Evolutionary conservation across 2,329 filamentous ascomycete species (phyloP).

Genomic region (Leptoxyphium fumago): DNA sequence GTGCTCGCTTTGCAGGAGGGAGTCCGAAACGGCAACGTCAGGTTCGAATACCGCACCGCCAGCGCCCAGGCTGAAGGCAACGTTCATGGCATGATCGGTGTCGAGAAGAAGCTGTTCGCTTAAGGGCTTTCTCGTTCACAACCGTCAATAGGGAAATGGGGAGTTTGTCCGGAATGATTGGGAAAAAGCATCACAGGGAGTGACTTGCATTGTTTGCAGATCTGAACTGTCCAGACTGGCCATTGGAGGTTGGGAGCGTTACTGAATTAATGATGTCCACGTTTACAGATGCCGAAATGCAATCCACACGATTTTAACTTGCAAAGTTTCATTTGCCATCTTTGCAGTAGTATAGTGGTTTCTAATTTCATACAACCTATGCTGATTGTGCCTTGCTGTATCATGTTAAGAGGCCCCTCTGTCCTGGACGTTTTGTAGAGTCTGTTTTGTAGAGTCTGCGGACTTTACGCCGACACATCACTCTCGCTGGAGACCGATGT

Average conservation of each 20-base stretch:
- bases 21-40: constrained; percentile 59
- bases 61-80: constrained; percentile 94
- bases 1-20: constrained; percentile 60
- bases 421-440: neutral
- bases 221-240: neutral
- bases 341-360: neutral
- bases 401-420: neutral
- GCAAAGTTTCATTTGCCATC: neutral
- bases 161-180: neutral
- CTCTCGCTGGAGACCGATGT: neutral
- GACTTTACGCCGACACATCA: neutral
- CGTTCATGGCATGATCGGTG: constrained; percentile 91
- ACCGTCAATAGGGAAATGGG: neutral
- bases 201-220: neutral
- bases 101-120: constrained; percentile 98
- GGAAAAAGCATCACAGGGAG: neutral
- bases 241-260: neutral
- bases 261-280: neutral
- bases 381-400: neutral
- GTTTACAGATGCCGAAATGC: neutral
- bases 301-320: neutral
- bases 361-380: neutral
- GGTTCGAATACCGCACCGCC: constrained; percentile 87
- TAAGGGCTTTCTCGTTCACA: constrained; percentile 22
- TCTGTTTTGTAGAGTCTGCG: neutral